Evolutionary conservation across 1,284 basidiomycete species (phyloP).

Genomic region (Microbotryum lychnidis-dioicae): DNA sequence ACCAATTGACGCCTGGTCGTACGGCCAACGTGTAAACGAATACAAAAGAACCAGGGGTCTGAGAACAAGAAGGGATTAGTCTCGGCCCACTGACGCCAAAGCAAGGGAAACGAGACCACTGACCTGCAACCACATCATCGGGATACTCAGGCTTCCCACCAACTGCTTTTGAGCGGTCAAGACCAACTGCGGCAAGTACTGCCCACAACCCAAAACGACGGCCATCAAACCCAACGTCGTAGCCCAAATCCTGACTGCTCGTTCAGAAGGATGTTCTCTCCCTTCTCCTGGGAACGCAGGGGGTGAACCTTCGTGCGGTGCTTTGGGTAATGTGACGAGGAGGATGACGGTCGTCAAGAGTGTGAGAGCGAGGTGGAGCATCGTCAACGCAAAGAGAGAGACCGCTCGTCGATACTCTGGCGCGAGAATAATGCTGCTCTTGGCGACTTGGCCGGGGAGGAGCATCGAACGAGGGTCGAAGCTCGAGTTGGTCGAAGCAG

Average conservation of each 20-base stretch:
- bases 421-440: constrained; percentile 28
- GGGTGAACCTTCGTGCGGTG: constrained; percentile 21
- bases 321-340: constrained; percentile 32
- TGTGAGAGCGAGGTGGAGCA: constrained; percentile 32
- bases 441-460: constrained; percentile 27
- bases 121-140: constrained; percentile 90
- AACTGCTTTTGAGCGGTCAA: constrained; percentile 65
- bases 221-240: constrained; percentile 41
- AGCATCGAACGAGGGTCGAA: constrained; percentile 27
- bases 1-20: constrained; percentile 34
- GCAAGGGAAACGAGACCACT: neutral
- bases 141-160: constrained; percentile 85
- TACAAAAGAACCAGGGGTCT: constrained; percentile 79
- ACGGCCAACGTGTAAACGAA: constrained; percentile 80
- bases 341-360: constrained; percentile 32
- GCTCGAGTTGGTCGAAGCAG: neutral
- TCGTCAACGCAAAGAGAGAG: constrained; percentile 30
- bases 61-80: constrained; percentile 36
- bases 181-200: constrained; percentile 43
- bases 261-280: constrained; percentile 32
- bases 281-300: constrained; percentile 8
- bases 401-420: constrained; percentile 32
- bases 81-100: neutral
- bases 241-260: constrained; percentile 40
- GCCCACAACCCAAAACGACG: constrained; percentile 39